Conservation (phyloP, 305 asterid genomes). For the Stenogyne calaminthoides region DNA sequence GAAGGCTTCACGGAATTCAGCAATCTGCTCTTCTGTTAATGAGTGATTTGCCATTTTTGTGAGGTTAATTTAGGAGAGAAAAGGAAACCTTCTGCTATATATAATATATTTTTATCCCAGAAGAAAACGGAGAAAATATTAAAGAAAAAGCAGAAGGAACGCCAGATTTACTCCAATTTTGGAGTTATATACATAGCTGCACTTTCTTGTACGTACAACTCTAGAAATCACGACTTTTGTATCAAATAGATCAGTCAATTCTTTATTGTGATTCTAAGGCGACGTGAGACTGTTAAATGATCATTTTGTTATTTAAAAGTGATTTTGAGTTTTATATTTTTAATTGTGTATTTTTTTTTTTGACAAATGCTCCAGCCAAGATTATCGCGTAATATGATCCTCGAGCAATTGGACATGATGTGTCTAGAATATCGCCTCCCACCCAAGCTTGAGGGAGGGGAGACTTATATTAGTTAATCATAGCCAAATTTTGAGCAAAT, state of each 20-base stretch:
- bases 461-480: too few relatives aligned
- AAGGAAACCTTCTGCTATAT: not conserved
- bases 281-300: not conserved
- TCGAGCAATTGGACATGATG: too few relatives aligned
- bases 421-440: too few relatives aligned
- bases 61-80: not conserved
- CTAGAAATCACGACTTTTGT: not conserved
- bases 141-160: not conserved
- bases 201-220: not conserved
- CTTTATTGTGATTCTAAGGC: not conserved
- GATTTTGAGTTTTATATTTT: too few relatives aligned
- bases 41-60: slow-evolving; percentile 39
- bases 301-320: not conserved
- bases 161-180: not conserved
- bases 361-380: too few relatives aligned
- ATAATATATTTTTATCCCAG: not conserved
- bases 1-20: slow-evolving; percentile 53
- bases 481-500: too few relatives aligned
- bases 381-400: too few relatives aligned
- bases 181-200: not conserved
- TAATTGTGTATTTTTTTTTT: too few relatives aligned
- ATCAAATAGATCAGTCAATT: not conserved
- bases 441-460: too few relatives aligned
- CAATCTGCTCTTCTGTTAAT: slow-evolving; percentile 45
- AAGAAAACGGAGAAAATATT: not conserved